Evolutionary conservation across 768 basidiomycete genomes (phyloP).

Genomic region (Termitomyces bulborhizus): DNA sequence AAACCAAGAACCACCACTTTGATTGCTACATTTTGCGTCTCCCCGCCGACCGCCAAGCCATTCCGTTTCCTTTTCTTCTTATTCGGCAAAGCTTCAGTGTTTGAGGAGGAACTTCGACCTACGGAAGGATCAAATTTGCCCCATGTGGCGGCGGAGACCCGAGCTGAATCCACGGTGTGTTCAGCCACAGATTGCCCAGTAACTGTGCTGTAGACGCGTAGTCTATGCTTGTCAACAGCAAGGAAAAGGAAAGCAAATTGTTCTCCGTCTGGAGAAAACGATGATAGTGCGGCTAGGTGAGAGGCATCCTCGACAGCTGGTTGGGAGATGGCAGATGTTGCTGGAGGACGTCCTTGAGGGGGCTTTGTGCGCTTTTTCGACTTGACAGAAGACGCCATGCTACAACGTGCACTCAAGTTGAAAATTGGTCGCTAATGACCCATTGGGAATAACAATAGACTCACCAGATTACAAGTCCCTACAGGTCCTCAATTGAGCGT

Average conservation of each 20-base stretch:
- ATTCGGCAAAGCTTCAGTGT: constrained; percentile 28
- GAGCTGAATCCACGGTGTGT: constrained; percentile 47
- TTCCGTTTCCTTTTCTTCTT: constrained; percentile 50
- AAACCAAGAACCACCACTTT: constrained; percentile 53
- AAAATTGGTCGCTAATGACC: neutral
- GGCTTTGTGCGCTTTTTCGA: constrained; percentile 55
- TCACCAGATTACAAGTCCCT: constrained; percentile 5
- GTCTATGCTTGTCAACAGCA: constrained; percentile 65
- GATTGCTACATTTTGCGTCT: constrained; percentile 20
- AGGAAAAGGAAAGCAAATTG: constrained; percentile 59
- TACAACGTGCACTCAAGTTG: neutral
- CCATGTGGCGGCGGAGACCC: constrained; percentile 54
- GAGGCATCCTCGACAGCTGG: constrained; percentile 45
- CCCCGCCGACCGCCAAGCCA: constrained; percentile 20
- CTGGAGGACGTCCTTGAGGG: constrained; percentile 41
- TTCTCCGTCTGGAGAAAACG: constrained; percentile 53
- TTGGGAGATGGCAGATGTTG: constrained; percentile 52
- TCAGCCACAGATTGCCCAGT: constrained; percentile 54
- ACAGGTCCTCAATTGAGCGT: neutral
- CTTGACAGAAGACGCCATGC: constrained; percentile 40
- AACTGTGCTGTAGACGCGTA: constrained; percentile 56
- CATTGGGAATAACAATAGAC: neutral
- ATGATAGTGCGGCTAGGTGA: constrained; percentile 35
- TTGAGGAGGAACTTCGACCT: constrained; percentile 15
- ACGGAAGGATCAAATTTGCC: constrained; percentile 27